Evolutionary conservation across 495 filamentous ascomycete genomes (phyloP).

Genomic region (Neurospora sp.): DNA sequence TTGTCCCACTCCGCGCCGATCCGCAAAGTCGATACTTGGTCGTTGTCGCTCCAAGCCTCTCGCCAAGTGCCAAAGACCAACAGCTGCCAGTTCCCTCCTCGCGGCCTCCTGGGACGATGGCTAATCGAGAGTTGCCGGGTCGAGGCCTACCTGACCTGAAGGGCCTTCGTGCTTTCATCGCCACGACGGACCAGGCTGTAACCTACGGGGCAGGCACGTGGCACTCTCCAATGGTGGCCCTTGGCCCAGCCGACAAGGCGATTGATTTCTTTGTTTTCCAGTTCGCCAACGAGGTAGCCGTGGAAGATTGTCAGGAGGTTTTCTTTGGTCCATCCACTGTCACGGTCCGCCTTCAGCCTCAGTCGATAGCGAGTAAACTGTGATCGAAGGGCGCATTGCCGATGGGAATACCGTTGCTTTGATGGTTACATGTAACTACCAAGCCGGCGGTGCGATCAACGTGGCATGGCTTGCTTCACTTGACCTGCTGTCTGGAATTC

Average conservation of each 20-base stretch:
- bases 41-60: slow-evolving; percentile 71
- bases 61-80: slow-evolving; percentile 28
- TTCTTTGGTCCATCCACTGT: slow-evolving; percentile 33
- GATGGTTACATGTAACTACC: not conserved
- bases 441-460: not conserved
- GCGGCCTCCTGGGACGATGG: not conserved
- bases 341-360: slow-evolving; percentile 7
- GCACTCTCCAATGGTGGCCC: slow-evolving; percentile 94
- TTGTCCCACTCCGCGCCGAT: slow-evolving; percentile 63
- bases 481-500: not conserved
- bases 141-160: slow-evolving; percentile 64
- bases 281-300: slow-evolving; percentile 69
- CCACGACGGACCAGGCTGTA: slow-evolving; percentile 70
- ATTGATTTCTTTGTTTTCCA: slow-evolving; percentile 76
- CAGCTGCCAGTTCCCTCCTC: slow-evolving; percentile 2
- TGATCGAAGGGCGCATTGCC: not conserved
- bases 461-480: not conserved
- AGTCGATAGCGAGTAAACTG: not conserved
- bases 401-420: not conserved
- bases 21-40: slow-evolving; percentile 57
- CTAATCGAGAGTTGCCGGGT: slow-evolving; percentile 27
- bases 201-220: slow-evolving; percentile 89
- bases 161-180: slow-evolving; percentile 66
- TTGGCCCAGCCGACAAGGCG: slow-evolving; percentile 57
- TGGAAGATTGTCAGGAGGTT: slow-evolving; percentile 89